Evolutionary conservation across 2,329 filamentous ascomycete species (phyloP), one percentile per base, ranked within the genome.

Genomic region (Metarhizium anisopliae): DNA sequence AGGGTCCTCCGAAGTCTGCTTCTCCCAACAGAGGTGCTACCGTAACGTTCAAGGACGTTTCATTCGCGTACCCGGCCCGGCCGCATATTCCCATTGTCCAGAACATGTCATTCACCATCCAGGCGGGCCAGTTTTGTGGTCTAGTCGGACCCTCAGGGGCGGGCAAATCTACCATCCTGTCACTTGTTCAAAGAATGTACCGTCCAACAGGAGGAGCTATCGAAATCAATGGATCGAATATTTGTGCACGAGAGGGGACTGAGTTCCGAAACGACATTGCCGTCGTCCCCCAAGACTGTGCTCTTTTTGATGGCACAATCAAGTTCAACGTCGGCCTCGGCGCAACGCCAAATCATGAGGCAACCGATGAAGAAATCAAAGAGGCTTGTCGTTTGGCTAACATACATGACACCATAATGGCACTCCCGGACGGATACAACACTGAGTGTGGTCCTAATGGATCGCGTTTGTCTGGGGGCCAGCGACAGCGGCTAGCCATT

Each of bases 401-500:
- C 64, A 87, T 90, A 59, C 85, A 89, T 68, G 83, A 89, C 30
- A 82, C 80, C 29, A 86, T 90, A 61, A 70, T 74, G 56, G 70
- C 76, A 1, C 70, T 90, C 16, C 84, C 85, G 0, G 71, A 85
- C 14, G 84, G 84, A 0, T 89, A 89, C 64, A 70, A 85, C 13
- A 89, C 85, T 0, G 77, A 80, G 58, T 76, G 85, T 30, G 80
- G 91, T 6, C 85, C 87, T n/a, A 85, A 87, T 59, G 88, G 87
- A 2, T 85, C 86, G 0, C 79, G 85, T 25, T 71, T 95, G 2
- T 91, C 87, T 0, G 90, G 89, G 2, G 90, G 90, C 0, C 90
- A 95, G 67, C 82, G 85, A 16, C 90, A 95, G 68, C 80, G 89
- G 1, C 71, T 95, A 14, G 84, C 85, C 0, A 92, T 95, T 64